A percentile compares a stretch with the other conserved stretches of the same genome.
phyloP scores from a whole-genome alignment of 164 flowering plant genomes.

The Piper longum region DNA sequence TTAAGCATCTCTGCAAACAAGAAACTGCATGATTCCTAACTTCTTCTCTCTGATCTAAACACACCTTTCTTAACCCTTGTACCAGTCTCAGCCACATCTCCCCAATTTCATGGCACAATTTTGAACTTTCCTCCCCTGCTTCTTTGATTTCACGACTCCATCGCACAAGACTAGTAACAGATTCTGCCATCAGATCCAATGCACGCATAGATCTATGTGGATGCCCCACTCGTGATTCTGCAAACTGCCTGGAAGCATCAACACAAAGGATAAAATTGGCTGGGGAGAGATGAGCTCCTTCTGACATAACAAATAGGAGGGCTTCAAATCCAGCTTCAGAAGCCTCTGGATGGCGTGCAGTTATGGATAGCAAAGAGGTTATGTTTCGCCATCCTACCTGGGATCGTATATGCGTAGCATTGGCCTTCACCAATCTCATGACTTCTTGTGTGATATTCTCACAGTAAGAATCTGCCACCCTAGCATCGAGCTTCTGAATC shows the following conservation, averaged over 20 bases:
- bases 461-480: constrained; percentile 37
- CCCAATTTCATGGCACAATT: constrained; percentile 20
- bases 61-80: constrained; percentile 24
- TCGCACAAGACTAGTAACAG: constrained; percentile 14
- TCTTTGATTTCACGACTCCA: constrained; percentile 23
- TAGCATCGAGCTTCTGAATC: constrained; percentile 28
- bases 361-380: constrained; percentile 25
- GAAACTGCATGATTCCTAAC: constrained; percentile 25
- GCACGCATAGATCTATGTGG: constrained; percentile 24
- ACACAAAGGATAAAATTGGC: constrained; percentile 23
- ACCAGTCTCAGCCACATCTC: constrained; percentile 32
- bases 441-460: constrained; percentile 34
- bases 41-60: constrained; percentile 32
- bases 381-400: constrained; percentile 32
- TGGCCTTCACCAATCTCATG: constrained; percentile 26
- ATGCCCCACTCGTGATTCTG: constrained; percentile 27
- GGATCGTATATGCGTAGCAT: constrained; percentile 26
- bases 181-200: constrained; percentile 29
- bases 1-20: constrained; percentile 22
- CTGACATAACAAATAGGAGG: constrained; percentile 21
- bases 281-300: constrained; percentile 24
- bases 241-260: constrained; percentile 31
- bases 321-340: constrained; percentile 37
- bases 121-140: constrained; percentile 17
- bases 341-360: constrained; percentile 35